A percentile compares a stretch with the other conserved stretches of the same genome.
These are phyloP conservation scores for Kuraishia piskuri DNA, from an alignment of 805 yeast species.

Conservation along the genomic window DNA sequence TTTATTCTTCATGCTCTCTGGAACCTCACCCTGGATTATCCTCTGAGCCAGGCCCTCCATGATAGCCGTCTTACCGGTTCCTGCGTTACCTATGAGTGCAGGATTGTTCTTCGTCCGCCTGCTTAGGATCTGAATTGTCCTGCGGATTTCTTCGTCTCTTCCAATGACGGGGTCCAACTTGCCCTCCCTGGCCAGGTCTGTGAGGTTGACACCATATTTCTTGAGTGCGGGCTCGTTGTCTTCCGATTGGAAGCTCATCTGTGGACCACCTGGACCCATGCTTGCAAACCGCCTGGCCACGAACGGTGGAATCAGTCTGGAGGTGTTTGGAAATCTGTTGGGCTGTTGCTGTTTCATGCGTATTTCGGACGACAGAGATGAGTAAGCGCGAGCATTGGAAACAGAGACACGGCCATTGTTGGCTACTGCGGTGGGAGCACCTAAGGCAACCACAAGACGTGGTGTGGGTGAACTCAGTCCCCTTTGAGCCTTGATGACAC, in stretches of 20 bases:
- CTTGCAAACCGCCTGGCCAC: constrained; percentile 1
- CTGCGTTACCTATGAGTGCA: constrained; percentile 90
- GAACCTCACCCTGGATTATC: constrained; percentile 86
- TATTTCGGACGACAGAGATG: not conserved
- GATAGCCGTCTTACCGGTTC: constrained; percentile 96
- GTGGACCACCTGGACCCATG: constrained; percentile 1
- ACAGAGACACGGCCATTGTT: too few species aligned
- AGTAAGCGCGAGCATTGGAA: not conserved
- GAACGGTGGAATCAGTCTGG: not conserved
- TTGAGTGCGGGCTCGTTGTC: constrained; percentile 67
- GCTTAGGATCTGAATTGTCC: constrained; percentile 88
- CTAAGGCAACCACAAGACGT: not conserved
- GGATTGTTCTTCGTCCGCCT: constrained; percentile 95
- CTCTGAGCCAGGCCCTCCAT: constrained; percentile 96
- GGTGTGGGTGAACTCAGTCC: not conserved
- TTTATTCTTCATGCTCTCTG: constrained; percentile 87
- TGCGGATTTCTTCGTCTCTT: constrained; percentile 86
- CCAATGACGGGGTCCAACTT: constrained; percentile 96
- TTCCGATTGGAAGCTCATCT: constrained; percentile 7
- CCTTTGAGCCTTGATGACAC: not conserved
- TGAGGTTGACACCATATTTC: constrained; percentile 77
- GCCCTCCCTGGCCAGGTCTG: constrained; percentile 81
- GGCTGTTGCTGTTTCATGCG: not conserved
- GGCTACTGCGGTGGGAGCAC: too few species aligned
- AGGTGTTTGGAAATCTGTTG: not conserved